Conservation (phyloP, 225 moss, liverwort and hornwort genomes). For the Bryoerythrophyllum caledonicum region DNA sequence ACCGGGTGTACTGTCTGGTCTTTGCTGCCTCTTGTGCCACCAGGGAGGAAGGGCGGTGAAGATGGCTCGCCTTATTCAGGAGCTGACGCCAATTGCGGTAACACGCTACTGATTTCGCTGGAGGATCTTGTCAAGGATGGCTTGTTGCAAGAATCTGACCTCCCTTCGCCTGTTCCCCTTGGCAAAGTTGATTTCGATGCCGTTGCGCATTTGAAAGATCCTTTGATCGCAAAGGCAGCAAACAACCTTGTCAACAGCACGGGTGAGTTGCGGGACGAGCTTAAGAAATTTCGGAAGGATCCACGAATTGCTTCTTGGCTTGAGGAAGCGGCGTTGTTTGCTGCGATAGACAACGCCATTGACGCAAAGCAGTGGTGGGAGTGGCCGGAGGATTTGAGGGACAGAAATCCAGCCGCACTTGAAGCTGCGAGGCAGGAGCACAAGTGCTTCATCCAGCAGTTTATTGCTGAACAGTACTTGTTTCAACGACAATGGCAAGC, state of each 20-base stretch:
- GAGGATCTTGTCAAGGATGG: slow-evolving; percentile 71
- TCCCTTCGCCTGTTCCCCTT: slow-evolving; percentile 50
- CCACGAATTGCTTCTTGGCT: slow-evolving; percentile 71
- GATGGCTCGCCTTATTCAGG: slow-evolving; percentile 87
- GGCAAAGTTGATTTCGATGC: slow-evolving; percentile 56
- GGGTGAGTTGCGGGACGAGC: slow-evolving; percentile 58
- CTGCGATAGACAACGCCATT: slow-evolving; percentile 64
- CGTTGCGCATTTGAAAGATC: slow-evolving; percentile 72
- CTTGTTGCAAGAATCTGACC: slow-evolving; percentile 59
- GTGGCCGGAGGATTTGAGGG: slow-evolving; percentile 68
- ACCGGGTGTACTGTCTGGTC: slow-evolving; percentile 54
- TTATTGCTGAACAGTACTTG: slow-evolving; percentile 75
- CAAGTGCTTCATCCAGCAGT: slow-evolving; percentile 40
- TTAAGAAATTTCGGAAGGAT: slow-evolving; percentile 59
- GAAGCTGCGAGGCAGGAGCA: slow-evolving; percentile 46
- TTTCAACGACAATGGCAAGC: slow-evolving; percentile 87
- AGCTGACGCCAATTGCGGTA: slow-evolving; percentile 80
- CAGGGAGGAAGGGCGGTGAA: slow-evolving; percentile 84
- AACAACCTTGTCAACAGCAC: slow-evolving; percentile 52
- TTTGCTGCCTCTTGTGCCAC: slow-evolving; percentile 80
- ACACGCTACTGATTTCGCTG: slow-evolving; percentile 74
- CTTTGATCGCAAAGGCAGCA: slow-evolving; percentile 70
- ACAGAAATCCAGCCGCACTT: slow-evolving; percentile 58
- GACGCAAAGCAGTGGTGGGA: slow-evolving; percentile 68
- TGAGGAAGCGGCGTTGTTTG: slow-evolving; percentile 80